Evolutionary conservation across 805 yeast genomes (phyloP), one percentile per base, ranked within the genome.

Genomic region (Cyberlindnera americana): DNA sequence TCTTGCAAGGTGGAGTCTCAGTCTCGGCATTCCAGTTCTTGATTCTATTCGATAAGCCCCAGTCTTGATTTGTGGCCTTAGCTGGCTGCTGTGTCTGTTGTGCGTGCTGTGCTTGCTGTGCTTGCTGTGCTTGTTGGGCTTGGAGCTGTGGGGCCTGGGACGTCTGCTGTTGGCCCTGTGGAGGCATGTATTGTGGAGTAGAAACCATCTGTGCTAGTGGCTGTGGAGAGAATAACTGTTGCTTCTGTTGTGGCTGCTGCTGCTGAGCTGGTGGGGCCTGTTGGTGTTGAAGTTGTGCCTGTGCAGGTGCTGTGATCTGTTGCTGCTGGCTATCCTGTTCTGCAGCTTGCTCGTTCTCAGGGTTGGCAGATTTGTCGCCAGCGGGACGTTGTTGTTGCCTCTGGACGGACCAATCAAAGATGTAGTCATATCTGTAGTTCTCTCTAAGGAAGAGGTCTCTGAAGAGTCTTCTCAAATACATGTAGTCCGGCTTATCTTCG

Each of bases 401-500:
- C 67, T 81, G 84, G 47, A 89, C 77, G 21, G 96, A 91, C 99
- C 99, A 91, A 66, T 91, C 99, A 65, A 89, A 91, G 17, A 93
- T 80, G 64, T 89, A 91, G 66, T 91, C 98, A 63, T 90, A 91
- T 53, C 83, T 80, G 63, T 88, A 91, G 43, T 87, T 86, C 61
- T 91, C 91, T 49, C 91, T 78, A 48, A 86, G 72, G 60, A 88
- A 88, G 54, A 93, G 71, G 59, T 90, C 97, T 57, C 96, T 79
- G 66, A 91, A 84, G 42, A 91, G 71, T 61, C 87, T 83, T 57
- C 97, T 83, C 62, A 91, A 73, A 60, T 83, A 91, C 33, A 80
- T 74, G 63, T 93, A 91, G 65, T 91, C 98, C 10, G 99, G 99
- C 61, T 88, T 88, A 63, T 93, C 98, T 57, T 91, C 98, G 57